These are phyloP conservation scores for Myochromella boudieri DNA, from an alignment of 768 basidiomycete genomes.

Conservation along the genomic window DNA sequence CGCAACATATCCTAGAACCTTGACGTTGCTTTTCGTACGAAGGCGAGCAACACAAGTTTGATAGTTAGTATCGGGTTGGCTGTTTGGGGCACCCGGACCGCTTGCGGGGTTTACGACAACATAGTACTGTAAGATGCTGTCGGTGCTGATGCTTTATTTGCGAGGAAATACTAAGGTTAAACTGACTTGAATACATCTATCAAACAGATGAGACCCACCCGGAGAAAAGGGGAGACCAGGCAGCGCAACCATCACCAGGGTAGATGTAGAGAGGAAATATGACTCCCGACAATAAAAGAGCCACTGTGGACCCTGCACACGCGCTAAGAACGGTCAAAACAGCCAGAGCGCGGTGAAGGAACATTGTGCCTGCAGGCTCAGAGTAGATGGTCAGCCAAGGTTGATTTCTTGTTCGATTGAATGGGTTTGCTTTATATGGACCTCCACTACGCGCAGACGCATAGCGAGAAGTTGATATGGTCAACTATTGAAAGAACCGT, in stretches of 20 bases:
- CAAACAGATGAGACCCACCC: slow-evolving; percentile 19
- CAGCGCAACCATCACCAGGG: slow-evolving; percentile 22
- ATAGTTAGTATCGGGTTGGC: slow-evolving; percentile 29
- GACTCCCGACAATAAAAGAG: slow-evolving; percentile 22
- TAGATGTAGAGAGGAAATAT: slow-evolving; percentile 33
- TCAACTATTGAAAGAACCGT: too few relatives aligned
- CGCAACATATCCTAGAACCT: slow-evolving; percentile 31
- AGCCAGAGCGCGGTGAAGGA: too few relatives aligned
- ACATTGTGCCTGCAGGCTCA: too few relatives aligned
- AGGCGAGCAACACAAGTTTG: slow-evolving; percentile 27
- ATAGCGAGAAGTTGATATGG: too few relatives aligned
- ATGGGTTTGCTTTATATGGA: too few relatives aligned
- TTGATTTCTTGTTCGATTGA: too few relatives aligned
- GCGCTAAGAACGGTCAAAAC: too few relatives aligned
- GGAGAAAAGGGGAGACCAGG: slow-evolving; percentile 25
- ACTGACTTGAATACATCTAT: neutral
- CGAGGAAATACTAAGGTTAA: too few relatives aligned
- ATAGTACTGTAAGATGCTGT: slow-evolving; percentile 26
- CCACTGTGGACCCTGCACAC: too few relatives aligned
- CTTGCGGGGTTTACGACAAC: slow-evolving; percentile 31
- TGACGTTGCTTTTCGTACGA: slow-evolving; percentile 23
- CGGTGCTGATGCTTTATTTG: slow-evolving; percentile 27
- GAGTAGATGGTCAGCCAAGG: too few relatives aligned
- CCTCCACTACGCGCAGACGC: too few relatives aligned
- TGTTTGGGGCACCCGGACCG: slow-evolving; percentile 25